Conservation (phyloP, 2,329 filamentous ascomycete species). For the Aspergillus ustus region DNA sequence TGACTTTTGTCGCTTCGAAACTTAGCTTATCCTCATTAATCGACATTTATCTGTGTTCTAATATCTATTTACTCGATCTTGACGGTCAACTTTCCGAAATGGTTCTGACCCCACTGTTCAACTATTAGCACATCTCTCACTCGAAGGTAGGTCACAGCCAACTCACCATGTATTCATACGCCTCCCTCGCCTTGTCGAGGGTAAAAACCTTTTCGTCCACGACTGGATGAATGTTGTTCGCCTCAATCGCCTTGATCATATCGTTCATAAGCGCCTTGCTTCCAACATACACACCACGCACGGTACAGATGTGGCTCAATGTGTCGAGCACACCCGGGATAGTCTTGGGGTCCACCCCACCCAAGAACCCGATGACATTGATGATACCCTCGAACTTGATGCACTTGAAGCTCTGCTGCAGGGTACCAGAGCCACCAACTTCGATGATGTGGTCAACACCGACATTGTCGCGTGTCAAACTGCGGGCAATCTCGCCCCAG, state of each 20-base stretch:
- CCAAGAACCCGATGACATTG: conserved; percentile 63
- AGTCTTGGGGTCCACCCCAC: conserved; percentile 50
- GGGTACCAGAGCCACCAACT: conserved; percentile 67
- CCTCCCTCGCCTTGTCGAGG: conserved; percentile 57
- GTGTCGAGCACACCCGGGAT: conserved; percentile 59
- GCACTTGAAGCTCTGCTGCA: conserved; percentile 60
- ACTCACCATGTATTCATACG: conserved; percentile 58
- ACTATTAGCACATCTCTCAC: conserved; percentile 24
- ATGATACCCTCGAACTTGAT: conserved; percentile 61
- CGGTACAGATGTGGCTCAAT: conserved; percentile 57
- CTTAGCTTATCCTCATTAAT: neutral
- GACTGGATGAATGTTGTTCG: conserved; percentile 62
- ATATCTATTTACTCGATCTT: conserved; percentile 39
- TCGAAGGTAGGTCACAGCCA: conserved; percentile 22
- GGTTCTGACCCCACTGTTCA: conserved; percentile 53
- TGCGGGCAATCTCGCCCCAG: conserved; percentile 65
- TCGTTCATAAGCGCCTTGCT: conserved; percentile 61
- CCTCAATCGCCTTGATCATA: conserved; percentile 64
- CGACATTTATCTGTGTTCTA: neutral
- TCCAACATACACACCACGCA: conserved; percentile 63
- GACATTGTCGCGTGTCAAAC: conserved; percentile 51
- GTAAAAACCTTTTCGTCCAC: conserved; percentile 63
- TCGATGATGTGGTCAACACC: conserved; percentile 70
- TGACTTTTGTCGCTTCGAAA: neutral
- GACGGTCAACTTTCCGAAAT: conserved; percentile 62